Base-by-base conservation (phyloP, 306 rosid genomes). In the Sophora flavescens region DNA sequence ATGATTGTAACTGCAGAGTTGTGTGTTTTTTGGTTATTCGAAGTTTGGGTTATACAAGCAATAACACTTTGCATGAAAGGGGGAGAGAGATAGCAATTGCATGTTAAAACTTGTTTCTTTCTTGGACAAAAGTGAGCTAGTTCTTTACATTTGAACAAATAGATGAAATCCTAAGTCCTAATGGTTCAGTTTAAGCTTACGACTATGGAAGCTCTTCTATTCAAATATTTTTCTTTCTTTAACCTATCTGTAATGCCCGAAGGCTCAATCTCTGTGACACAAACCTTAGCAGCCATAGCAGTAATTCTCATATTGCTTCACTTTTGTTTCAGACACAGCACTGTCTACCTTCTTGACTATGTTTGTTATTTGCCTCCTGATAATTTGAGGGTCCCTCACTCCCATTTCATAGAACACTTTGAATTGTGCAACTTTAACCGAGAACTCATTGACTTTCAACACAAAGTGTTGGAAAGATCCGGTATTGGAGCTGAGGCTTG, bases 401-500 rank as follows among this genome's bases (percentile, higher is more conserved):
- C 88, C 17, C 59, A 61, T 63, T 82, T 90, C 84, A 10, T 81
- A 26, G 89, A 88, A 80, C 93, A 86, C 66, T 7, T 14, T 1
- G 70, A 70, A 5, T 0, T 17, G 3, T n/a, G 60, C 44, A 45
- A 30, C 17, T 67, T 77, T 36, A 70, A 65, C 52, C 22, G 0
- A 67, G 93, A 86, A 42, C n/a, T 12, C n/a, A 1, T 70, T 3
- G 83, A 83, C 8, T 90, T 92, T 66, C 78, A 77, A 18, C 14
- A 14, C 15, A 92, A 81, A 80, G 86, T 90, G 6, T 4, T 84
- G 6, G 83, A 83, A 68, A 86, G 88, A 79, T 90, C 94, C 0
- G 93, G 97, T 3, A 83, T 93, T 8, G 91, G 96, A 52, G 79
- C 22, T 12, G 89, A 87, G 18, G 74, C 93, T 5, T 84, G 92